phyloP scores from a whole-genome alignment of 441 rosid genomes.

The Metrosideros polymorpha region DNA sequence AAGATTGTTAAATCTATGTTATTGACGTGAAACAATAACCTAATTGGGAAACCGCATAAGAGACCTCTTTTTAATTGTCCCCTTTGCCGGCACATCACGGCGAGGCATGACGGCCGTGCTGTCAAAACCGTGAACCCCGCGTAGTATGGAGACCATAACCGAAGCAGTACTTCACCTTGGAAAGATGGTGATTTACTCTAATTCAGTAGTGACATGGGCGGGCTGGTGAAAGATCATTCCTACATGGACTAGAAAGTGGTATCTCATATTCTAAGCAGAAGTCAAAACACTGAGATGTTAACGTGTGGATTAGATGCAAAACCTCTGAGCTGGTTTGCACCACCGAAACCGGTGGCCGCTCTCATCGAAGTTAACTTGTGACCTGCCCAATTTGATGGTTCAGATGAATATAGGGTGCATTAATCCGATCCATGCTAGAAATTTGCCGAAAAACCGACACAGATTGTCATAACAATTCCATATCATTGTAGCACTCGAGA shows the following conservation, averaged over 20 bases:
- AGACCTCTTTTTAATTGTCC: background rate
- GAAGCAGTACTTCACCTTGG: background rate
- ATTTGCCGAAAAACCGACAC: background rate
- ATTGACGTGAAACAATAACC: background rate
- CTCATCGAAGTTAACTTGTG: background rate
- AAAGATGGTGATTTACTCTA: background rate
- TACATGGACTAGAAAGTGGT: background rate
- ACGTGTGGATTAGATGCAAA: background rate
- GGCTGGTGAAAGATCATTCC: background rate
- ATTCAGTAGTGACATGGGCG: background rate
- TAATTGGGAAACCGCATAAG: background rate
- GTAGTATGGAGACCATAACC: background rate
- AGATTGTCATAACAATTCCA: background rate
- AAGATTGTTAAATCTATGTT: background rate
- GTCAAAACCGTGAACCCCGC: background rate
- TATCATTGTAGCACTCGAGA: background rate
- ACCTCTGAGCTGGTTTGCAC: background rate
- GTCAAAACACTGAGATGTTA: background rate
- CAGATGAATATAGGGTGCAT: background rate
- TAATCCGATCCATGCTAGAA: background rate
- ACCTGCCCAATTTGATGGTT: background rate
- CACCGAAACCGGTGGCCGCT: background rate
- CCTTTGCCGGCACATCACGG: too few species aligned
- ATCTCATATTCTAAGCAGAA: background rate
- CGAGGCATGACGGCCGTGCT: background rate